Percentiles rank a stretch among this genome's conserved stretches.
These are phyloP conservation scores for Chlorella sorokiniana DNA, from an alignment of 139 green algal species.

Conservation along the genomic window DNA sequence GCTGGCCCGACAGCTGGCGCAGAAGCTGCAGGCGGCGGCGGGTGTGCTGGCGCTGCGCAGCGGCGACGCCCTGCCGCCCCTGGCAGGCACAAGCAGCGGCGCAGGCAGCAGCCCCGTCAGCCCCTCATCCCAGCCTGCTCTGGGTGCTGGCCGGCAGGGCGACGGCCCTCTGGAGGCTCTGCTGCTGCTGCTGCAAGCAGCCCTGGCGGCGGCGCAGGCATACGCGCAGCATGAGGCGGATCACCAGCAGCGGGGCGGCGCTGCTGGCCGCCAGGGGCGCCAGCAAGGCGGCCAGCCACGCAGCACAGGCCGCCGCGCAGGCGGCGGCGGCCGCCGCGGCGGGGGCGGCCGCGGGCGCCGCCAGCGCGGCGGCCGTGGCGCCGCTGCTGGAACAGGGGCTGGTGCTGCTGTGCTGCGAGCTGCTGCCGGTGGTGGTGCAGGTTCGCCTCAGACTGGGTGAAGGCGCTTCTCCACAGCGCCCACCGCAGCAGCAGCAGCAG, in stretches of 20 bases:
- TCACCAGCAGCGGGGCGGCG: slow-evolving; percentile 2
- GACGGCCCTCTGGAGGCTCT: background rate
- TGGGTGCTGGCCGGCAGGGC: no score
- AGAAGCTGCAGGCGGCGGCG: slow-evolving; percentile 27
- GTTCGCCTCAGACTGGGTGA: background rate
- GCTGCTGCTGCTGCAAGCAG: background rate
- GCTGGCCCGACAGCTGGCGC: slow-evolving; percentile 2
- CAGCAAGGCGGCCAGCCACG: slow-evolving; percentile 17
- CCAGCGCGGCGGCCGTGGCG: background rate
- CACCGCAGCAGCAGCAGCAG: background rate
- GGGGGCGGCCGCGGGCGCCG: slow-evolving; percentile 1
- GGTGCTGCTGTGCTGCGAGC: slow-evolving; percentile 25
- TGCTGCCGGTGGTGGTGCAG: background rate
- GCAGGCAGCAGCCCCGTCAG: background rate
- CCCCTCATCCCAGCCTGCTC: no score
- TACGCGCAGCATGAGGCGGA: slow-evolving; percentile 1
- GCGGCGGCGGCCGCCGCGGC: background rate
- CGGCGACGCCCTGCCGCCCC: background rate
- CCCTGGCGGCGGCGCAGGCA: background rate
- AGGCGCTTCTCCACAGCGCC: background rate
- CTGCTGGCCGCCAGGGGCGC: background rate
- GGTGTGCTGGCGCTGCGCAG: slow-evolving; percentile 4
- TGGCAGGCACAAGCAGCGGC: background rate
- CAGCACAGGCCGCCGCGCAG: slow-evolving; percentile 1
- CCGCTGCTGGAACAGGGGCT: slow-evolving; percentile 36